Evolutionary conservation across 306 rosid genomes (phyloP).

Genomic region (Sindora glabra): DNA sequence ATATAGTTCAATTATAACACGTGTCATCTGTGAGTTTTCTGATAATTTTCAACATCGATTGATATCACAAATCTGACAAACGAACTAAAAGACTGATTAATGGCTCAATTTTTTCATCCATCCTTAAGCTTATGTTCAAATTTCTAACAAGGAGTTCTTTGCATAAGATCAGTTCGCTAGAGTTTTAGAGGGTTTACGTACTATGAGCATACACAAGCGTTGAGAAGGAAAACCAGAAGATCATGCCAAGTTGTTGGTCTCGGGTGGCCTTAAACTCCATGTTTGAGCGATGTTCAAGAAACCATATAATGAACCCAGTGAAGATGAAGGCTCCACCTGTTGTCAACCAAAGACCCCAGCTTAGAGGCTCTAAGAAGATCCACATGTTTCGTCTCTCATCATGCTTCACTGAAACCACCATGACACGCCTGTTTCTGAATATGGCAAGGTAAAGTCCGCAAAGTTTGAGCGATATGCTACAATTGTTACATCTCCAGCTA

Average conservation of each 20-base stretch:
- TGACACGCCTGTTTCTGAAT: conserved; percentile 17
- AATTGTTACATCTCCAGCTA: conserved; percentile 34
- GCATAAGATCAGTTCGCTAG: not conserved
- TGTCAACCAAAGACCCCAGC: conserved; percentile 29
- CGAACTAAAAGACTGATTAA: too few species aligned
- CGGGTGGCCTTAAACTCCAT: conserved; percentile 13
- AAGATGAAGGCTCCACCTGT: conserved; percentile 11
- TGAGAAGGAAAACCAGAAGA: conserved; percentile 37
- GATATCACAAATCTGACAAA: too few species aligned
- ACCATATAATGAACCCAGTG: conserved; percentile 28
- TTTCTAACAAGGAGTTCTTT: too few species aligned
- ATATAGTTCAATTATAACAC: too few species aligned
- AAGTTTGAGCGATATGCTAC: conserved; percentile 10
- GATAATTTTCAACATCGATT: too few species aligned
- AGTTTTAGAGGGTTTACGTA: not conserved
- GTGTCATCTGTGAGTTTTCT: too few species aligned
- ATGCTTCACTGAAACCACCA: conserved; percentile 25
- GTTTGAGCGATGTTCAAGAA: conserved; percentile 27
- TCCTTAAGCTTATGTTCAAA: too few species aligned
- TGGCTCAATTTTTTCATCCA: too few species aligned
- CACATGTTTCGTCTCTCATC: conserved; percentile 14
- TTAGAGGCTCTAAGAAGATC: conserved; percentile 38
- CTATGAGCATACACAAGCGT: conserved; percentile 30
- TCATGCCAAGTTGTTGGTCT: conserved; percentile 9
- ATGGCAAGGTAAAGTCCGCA: conserved; percentile 35